Conservation (phyloP, 1,284 basidiomycete species). For the Testicularia cyperi region DNA sequence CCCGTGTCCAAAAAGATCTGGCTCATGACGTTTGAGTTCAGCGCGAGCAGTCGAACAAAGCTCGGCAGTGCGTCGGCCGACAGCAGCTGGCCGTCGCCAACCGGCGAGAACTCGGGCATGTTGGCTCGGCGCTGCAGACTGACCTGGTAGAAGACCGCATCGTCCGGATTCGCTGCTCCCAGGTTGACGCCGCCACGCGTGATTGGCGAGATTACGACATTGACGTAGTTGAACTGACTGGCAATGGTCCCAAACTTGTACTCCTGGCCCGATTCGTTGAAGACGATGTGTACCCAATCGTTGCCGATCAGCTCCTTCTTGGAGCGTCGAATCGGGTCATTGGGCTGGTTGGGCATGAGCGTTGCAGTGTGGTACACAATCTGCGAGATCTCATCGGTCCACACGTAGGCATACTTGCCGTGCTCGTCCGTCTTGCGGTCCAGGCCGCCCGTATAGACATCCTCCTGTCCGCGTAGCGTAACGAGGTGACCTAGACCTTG, state of each 20-base stretch:
- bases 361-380: constrained; percentile 94
- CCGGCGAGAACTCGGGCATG: constrained; percentile 55
- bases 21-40: constrained; percentile 55
- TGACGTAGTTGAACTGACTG: constrained; percentile 95
- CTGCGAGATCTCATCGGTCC: constrained; percentile 98
- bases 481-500: constrained; percentile 85
- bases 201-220: constrained; percentile 75
- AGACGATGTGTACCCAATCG: constrained; percentile 70
- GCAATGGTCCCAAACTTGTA: constrained; percentile 88
- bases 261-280: constrained; percentile 70
- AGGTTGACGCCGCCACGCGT: constrained; percentile 47
- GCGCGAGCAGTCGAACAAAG: constrained; percentile 54
- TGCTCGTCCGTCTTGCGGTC: constrained; percentile 82
- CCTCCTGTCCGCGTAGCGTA: constrained; percentile 74
- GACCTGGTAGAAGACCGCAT: constrained; percentile 56
- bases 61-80: constrained; percentile 45
- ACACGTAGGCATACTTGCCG: constrained; percentile 71
- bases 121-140: constrained; percentile 52
- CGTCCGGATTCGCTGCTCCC: constrained; percentile 50
- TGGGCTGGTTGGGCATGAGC: constrained; percentile 76
- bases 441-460: constrained; percentile 91
- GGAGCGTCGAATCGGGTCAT: constrained; percentile 40
- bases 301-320: constrained; percentile 60
- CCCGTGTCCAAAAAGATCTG: constrained; percentile 57
- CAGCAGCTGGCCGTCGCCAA: constrained; percentile 55